Conservation (phyloP, 345 rosid genomes). For the Rhizophora apiculata region DNA sequence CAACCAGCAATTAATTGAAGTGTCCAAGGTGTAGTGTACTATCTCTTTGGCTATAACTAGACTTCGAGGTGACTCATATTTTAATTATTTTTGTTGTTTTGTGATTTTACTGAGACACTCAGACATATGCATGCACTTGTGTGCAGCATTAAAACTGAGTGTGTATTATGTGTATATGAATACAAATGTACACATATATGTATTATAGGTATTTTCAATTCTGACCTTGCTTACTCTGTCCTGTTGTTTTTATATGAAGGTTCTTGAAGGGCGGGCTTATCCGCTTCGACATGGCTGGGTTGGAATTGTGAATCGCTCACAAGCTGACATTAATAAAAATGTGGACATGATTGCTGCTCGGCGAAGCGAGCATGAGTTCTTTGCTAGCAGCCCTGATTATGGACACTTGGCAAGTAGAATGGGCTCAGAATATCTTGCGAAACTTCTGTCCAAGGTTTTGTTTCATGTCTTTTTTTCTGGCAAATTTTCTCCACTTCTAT, state of each 20-base stretch:
- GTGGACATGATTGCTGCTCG: slow-evolving; percentile 33
- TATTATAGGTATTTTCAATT: no score
- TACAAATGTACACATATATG: no score
- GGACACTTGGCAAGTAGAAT: slow-evolving; percentile 30
- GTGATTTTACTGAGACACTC: no score
- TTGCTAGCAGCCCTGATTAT: slow-evolving; percentile 31
- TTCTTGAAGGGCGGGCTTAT: slow-evolving; percentile 34
- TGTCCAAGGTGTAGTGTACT: no score
- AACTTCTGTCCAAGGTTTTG: slow-evolving; percentile 29
- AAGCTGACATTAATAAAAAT: slow-evolving; percentile 28
- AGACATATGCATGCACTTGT: no score
- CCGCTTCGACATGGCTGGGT: slow-evolving; percentile 31
- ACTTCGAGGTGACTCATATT: no score
- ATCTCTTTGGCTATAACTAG: no score
- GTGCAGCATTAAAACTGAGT: no score
- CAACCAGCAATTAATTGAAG: no score
- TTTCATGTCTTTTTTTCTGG: neutral
- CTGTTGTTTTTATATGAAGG: neutral
- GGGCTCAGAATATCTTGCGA: slow-evolving; percentile 34
- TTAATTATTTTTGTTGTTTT: no score
- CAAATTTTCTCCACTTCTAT: neutral
- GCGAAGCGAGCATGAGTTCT: slow-evolving; percentile 27
- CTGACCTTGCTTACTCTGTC: neutral
- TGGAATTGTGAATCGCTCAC: slow-evolving; percentile 36
- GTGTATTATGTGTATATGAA: no score